These are phyloP conservation scores for Juglanconis sp. DNA, from an alignment of 2,329 filamentous ascomycete species.

Conservation along the genomic window DNA sequence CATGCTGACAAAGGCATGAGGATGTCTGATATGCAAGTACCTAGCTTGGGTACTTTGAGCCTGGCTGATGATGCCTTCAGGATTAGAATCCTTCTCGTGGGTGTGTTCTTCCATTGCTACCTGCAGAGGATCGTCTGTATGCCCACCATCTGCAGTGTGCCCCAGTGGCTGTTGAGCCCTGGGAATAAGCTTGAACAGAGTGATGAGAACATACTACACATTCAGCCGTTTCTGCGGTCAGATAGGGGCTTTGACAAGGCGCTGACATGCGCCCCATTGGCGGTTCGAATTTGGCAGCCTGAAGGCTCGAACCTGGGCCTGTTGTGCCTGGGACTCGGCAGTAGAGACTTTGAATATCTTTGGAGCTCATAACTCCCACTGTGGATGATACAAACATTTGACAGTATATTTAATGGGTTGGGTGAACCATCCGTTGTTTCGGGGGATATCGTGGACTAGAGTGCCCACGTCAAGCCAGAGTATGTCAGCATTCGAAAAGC, in stretches of 20 bases:
- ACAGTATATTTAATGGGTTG: not conserved
- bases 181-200: constrained; percentile 5
- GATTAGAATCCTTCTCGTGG: constrained; percentile 8
- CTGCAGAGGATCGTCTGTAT: not conserved
- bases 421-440: not conserved
- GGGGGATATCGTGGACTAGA: not conserved
- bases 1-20: not conserved
- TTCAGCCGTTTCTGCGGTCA: constrained; percentile 13
- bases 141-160: constrained; percentile 9
- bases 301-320: not conserved
- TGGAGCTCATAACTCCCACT: not conserved
- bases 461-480: not conserved
- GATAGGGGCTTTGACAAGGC: constrained; percentile 6
- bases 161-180: not conserved
- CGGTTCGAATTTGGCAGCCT: constrained; percentile 2
- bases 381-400: not conserved
- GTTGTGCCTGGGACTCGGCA: not conserved
- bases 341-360: not conserved
- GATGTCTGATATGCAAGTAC: not conserved
- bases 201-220: constrained; percentile 1
- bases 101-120: not conserved
- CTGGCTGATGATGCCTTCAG: constrained; percentile 3
- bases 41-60: not conserved
- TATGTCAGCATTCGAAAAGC: not conserved
- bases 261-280: not conserved